Conservation (phyloP, 2,329 filamentous ascomycete genomes). For the Bipolaris gigantea region DNA sequence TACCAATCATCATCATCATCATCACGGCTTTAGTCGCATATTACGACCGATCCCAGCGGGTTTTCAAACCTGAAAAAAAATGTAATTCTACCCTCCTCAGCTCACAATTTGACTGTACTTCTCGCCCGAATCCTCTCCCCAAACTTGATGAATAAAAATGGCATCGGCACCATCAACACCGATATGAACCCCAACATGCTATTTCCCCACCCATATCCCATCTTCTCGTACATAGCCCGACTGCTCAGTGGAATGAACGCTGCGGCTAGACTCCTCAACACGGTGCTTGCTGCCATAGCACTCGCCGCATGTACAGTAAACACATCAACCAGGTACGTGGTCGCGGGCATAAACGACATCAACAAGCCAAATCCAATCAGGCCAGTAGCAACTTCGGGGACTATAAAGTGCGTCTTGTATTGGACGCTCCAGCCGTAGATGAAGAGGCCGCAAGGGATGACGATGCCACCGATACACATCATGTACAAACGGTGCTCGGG, state of each 20-base stretch:
- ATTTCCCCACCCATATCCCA: slow-evolving; percentile 48
- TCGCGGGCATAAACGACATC: slow-evolving; percentile 44
- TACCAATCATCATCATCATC: no score
- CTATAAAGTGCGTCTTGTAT: slow-evolving; percentile 41
- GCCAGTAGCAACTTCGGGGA: slow-evolving; percentile 40
- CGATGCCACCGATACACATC: slow-evolving; percentile 39
- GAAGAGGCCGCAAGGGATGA: slow-evolving; percentile 43
- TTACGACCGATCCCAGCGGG: no score
- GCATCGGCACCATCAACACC: slow-evolving; percentile 36
- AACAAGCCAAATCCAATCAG: slow-evolving; percentile 43
- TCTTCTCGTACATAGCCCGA: slow-evolving; percentile 43
- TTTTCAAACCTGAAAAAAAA: no score
- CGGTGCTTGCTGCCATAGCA: slow-evolving; percentile 48
- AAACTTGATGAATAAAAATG: slow-evolving; percentile 42
- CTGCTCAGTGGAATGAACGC: slow-evolving; percentile 47
- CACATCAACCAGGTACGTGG: slow-evolving; percentile 48
- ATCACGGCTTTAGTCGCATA: no score
- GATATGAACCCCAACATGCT: slow-evolving; percentile 43
- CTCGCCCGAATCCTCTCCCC: slow-evolving; percentile 36
- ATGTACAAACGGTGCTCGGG: slow-evolving; percentile 43
- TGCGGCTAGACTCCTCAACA: slow-evolving; percentile 43
- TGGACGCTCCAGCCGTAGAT: slow-evolving; percentile 45
- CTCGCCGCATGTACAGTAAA: slow-evolving; percentile 48
- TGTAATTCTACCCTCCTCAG: neutral
- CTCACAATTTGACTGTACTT: slow-evolving; percentile 34